Evolutionary conservation across 176 grass and related monocot genomes (phyloP).

Genomic region (Carex scoparia): DNA sequence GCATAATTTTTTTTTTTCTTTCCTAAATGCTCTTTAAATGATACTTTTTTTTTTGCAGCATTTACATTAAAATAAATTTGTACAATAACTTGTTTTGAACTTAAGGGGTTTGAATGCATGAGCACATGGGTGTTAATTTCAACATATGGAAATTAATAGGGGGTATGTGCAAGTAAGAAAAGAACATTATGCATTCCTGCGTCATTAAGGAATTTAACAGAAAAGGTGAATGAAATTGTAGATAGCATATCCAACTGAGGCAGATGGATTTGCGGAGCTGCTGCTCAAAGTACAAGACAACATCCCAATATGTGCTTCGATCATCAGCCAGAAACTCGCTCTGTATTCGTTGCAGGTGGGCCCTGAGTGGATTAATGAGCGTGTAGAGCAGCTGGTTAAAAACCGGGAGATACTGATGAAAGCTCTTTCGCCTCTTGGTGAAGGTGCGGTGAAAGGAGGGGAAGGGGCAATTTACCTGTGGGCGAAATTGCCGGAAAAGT

Average conservation of each 20-base stretch:
- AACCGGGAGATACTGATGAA: conserved; percentile 60
- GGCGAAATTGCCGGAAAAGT: conserved; percentile 82
- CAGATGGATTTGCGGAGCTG: conserved; percentile 60
- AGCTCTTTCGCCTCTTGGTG: conserved; percentile 67
- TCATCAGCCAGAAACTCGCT: conserved; percentile 75
- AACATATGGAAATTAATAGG: neutral
- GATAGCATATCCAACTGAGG: conserved; percentile 83
- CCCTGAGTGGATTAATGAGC: conserved; percentile 66
- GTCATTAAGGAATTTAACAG: neutral
- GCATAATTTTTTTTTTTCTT: neutral
- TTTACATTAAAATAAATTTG: neutral
- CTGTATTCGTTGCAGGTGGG: conserved; percentile 71
- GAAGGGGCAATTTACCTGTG: conserved; percentile 95
- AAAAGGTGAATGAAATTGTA: conserved; percentile 26
- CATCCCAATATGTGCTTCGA: conserved; percentile 92
- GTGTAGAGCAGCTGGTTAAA: conserved; percentile 63
- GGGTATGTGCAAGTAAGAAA: neutral
- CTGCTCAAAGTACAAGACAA: conserved; percentile 97
- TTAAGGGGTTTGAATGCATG: neutral
- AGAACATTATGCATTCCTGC: neutral
- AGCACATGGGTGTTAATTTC: neutral
- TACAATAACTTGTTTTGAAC: neutral
- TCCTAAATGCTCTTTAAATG: neutral
- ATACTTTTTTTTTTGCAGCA: neutral
- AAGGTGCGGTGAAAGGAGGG: conserved; percentile 66